Conservation (phyloP, 1,284 basidiomycete genomes). For the Volvariella surrecta region DNA sequence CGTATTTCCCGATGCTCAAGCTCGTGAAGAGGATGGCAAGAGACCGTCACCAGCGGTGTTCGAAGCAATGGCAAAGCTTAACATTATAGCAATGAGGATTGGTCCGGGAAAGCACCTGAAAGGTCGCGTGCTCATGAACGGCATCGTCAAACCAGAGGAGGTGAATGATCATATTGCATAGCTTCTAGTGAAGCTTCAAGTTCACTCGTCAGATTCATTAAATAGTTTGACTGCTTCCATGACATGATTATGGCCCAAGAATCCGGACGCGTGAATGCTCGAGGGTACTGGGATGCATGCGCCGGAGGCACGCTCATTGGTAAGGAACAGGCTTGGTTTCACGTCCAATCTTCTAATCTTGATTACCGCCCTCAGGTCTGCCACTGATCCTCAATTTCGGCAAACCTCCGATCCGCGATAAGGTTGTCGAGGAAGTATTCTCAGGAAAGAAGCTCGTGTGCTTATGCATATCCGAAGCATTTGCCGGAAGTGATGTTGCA, state of each 20-base stretch:
- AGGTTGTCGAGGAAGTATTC: conserved; percentile 69
- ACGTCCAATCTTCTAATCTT: neutral
- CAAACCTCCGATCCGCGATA: conserved; percentile 54
- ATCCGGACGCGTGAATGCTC: conserved; percentile 33
- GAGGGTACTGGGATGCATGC: conserved; percentile 35
- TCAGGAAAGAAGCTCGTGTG: conserved; percentile 56
- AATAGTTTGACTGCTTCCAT: conserved; percentile 65
- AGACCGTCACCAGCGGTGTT: conserved; percentile 19
- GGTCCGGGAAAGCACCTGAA: conserved; percentile 23
- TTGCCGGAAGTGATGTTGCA: conserved; percentile 62
- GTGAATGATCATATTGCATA: conserved; percentile 22
- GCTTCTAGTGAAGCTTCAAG: neutral
- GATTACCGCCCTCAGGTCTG: conserved; percentile 24
- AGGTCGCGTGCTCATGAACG: conserved; percentile 13
- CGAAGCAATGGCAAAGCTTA: conserved; percentile 17
- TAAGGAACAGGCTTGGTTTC: conserved; percentile 8
- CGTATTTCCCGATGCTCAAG: conserved; percentile 41
- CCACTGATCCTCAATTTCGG: conserved; percentile 73
- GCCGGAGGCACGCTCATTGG: conserved; percentile 26
- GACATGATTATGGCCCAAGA: conserved; percentile 39
- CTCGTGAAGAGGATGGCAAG: conserved; percentile 21
- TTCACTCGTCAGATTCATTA: neutral
- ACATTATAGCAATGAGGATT: conserved; percentile 22
- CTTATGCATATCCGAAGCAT: conserved; percentile 71
- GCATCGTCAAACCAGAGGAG: conserved; percentile 61